phyloP scores from a whole-genome alignment of 2,329 filamentous ascomycete genomes.

The Pezicula carpinea region DNA sequence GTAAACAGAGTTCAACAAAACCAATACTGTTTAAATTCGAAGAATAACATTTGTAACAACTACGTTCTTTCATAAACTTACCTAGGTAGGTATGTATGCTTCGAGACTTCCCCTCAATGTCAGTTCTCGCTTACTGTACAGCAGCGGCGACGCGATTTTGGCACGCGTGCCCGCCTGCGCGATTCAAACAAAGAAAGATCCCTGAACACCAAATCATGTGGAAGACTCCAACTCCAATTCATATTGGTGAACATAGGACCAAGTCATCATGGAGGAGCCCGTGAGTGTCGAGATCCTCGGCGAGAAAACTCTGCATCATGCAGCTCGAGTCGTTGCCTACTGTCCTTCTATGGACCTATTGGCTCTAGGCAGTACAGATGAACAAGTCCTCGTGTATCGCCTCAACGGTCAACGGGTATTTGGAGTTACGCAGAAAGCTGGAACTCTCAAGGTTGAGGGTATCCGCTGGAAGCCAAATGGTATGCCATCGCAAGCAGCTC shows the following conservation, averaged over 20 bases:
- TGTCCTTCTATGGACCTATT: conserved; percentile 83
- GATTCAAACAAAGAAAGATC: background rate
- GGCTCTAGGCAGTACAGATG: conserved; percentile 65
- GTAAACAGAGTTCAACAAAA: no score
- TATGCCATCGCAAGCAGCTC: conserved; percentile 8
- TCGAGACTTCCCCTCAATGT: background rate
- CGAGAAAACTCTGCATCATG: conserved; percentile 52
- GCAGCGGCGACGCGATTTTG: background rate
- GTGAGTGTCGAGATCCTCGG: conserved; percentile 38
- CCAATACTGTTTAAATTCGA: no score
- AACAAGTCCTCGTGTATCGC: conserved; percentile 70
- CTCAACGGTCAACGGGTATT: conserved; percentile 71
- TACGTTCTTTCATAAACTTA: no score
- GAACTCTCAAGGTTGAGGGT: conserved; percentile 32
- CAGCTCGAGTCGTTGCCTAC: conserved; percentile 59
- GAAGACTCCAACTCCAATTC: background rate
- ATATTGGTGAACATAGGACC: background rate
- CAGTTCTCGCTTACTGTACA: background rate
- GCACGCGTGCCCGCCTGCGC: background rate
- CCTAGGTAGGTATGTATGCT: no score
- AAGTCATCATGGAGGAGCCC: conserved; percentile 13
- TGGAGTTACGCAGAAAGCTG: conserved; percentile 34
- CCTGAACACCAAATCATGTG: background rate
- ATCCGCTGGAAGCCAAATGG: conserved; percentile 32
- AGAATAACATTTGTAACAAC: no score